Evolutionary conservation across 179 eudicot genomes (phyloP).

Genomic region (Silene noctiflora): DNA sequence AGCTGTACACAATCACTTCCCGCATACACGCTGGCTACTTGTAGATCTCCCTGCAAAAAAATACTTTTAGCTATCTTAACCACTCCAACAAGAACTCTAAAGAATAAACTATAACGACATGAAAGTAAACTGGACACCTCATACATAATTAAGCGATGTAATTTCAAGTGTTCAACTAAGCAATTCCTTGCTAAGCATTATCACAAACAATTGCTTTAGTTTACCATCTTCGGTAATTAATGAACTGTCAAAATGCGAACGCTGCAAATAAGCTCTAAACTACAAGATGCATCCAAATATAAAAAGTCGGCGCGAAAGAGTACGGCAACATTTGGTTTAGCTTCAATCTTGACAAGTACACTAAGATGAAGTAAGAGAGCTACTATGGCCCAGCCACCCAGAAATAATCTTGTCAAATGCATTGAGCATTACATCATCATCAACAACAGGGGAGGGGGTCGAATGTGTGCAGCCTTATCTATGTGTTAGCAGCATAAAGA

Average conservation of each 20-base stretch:
- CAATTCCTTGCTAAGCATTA: background rate
- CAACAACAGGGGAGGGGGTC: no score
- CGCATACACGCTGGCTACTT: constrained; percentile 80
- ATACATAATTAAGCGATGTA: background rate
- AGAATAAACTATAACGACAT: background rate
- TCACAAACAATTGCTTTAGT: background rate
- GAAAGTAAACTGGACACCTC: constrained; percentile 10
- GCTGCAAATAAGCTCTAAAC: background rate
- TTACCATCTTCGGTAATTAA: background rate
- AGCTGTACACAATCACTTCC: constrained; percentile 68
- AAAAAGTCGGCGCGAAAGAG: background rate
- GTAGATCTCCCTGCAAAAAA: constrained; percentile 65
- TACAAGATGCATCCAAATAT: background rate
- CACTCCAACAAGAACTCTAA: background rate
- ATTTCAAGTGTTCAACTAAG: background rate
- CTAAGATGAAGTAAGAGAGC: background rate
- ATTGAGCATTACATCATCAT: no score
- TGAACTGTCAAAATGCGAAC: background rate
- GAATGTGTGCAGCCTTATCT: no score
- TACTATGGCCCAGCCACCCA: no score
- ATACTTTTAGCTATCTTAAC: background rate
- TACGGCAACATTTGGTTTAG: background rate
- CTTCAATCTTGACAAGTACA: background rate
- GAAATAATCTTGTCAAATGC: no score
- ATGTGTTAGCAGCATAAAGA: no score